Evolutionary conservation across 2,329 filamentous ascomycete species (phyloP), one percentile per base, ranked within the genome.

Genomic region (Aspergillus eucalypticola): DNA sequence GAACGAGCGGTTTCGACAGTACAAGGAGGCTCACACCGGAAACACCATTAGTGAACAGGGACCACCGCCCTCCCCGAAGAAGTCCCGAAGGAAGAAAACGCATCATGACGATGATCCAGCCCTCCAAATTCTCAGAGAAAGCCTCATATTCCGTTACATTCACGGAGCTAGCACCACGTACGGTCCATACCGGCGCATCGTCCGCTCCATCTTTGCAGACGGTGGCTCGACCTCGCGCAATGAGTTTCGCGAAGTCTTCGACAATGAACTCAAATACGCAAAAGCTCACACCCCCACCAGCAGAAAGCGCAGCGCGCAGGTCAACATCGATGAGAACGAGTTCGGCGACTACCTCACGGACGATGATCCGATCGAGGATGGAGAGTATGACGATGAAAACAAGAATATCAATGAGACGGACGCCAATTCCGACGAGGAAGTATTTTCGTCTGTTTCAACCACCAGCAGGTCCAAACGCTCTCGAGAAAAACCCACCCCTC

Each of bases 181-280:
- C 39, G 75, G 76, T 7, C 71, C 69, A 21, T 68, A 76, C 23
- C 72, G 79, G 55, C 73, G 78, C 42, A 79, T 82, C 21, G 49
- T 82, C 10, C 71, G 79, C 19, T 76, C 80, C 19, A 75, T 82
- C 44, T 82, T 82, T 64, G 79, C 80, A 4, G 76, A 82, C 64
- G 80, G 79, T 8, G 67, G 69, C 38, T 60, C 67, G 11, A 63
- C 60, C 15, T 69, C 76, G 5, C 62, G 72, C 19, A 76, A 73
- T 42, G 78, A 82, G 61, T 82, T 82, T 60, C 71, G 73, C 10
- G 69, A 79, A 44, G 71, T 82, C 4, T 82, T 81, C 60, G 66
- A 69, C 13, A 72, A 80, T 29, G 80, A 82, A 61, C 67, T 79
- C n/a, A 78, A 75, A 61, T 69, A 69, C n/a, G 63, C 63, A 4